Percentiles rank a stretch among this genome's conserved stretches.
Evolutionary conservation across 495 filamentous ascomycete genomes (phyloP).

Genomic region (Parathielavia hyrcaniae): DNA sequence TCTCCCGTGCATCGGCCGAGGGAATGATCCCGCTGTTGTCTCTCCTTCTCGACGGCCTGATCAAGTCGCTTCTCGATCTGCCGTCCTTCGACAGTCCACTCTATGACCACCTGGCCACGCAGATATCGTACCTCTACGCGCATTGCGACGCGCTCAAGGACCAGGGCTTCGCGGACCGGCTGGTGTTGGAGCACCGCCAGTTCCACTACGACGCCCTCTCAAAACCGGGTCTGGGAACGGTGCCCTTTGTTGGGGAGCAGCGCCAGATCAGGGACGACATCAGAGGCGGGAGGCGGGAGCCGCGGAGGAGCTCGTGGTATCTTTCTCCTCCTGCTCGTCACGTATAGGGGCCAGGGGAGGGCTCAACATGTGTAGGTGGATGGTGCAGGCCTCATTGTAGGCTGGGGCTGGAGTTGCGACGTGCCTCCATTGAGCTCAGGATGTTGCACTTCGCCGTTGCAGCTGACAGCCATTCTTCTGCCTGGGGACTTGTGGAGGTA

Average conservation of each 20-base stretch:
- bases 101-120: not conserved
- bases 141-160: not conserved
- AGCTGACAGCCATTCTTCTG: too few relatives aligned
- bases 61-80: not conserved
- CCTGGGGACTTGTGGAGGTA: too few relatives aligned
- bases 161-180: not conserved
- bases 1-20: not conserved
- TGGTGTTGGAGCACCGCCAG: conserved; percentile 6
- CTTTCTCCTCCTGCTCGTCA: not conserved
- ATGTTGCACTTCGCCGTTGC: too few relatives aligned
- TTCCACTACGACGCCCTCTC: conserved; percentile 11
- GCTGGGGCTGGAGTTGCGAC: too few relatives aligned
- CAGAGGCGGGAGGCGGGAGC: not conserved
- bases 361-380: too few relatives aligned
- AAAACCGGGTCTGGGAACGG: conserved; percentile 2
- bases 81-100: not conserved
- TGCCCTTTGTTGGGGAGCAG: not conserved
- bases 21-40: not conserved
- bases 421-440: too few relatives aligned
- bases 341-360: not conserved
- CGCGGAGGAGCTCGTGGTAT: not conserved
- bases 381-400: too few relatives aligned
- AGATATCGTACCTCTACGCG: not conserved
- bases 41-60: not conserved
- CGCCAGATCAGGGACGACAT: conserved; percentile 1